Evolutionary conservation across 805 yeast genomes (phyloP), one percentile per base, ranked within the genome.

Genomic region (Saitoella complicata): DNA sequence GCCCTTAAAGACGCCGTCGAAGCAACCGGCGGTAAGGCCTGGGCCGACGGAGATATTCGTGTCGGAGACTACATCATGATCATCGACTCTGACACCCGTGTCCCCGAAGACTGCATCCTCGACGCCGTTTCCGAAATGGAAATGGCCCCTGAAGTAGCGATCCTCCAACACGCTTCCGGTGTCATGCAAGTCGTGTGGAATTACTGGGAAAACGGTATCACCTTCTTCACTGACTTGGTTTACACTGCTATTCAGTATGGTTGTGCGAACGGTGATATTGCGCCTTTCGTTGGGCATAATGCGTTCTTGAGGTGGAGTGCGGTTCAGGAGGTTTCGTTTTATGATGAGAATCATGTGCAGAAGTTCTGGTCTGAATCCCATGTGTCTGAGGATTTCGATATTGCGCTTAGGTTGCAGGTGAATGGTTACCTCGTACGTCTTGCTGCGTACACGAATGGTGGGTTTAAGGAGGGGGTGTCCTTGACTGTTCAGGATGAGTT

Each of bases 221-320:
- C 50, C 9, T 48, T 46, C 48, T 48, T 48, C 35, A 48, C 50
- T 5, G 48, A 47, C 7, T 39, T 48, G 39, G 45, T 48, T 46
- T 48, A 45, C 44, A 43, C 43, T 32, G 51, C 51, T 2, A 45
- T 48, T 37, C 45, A 43, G 33, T 45, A 45, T 32, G 51, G 48
- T 6, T 45, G 48, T 7, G 45, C 51, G 4, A 42, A 46, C n/a
- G 51, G 51, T 12, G 51, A 48, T 34, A 43, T 40, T 6, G 51
- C 49, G 8, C 48, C 51, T n/a, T 48, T 48, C 21, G 51, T 45
- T 10, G 51, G 51, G 6, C 51, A 48, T 31, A 48, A 48, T 36
- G 49, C 51, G 38, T 48, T 48, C 40, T 36, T 48, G 40, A 31
- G 51, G 6, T 48, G 51, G 51, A 32, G 43, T 4, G 51, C 51